Base-by-base conservation (phyloP, 2,329 filamentous ascomycete species). In the Ascochyta koolunga region DNA sequence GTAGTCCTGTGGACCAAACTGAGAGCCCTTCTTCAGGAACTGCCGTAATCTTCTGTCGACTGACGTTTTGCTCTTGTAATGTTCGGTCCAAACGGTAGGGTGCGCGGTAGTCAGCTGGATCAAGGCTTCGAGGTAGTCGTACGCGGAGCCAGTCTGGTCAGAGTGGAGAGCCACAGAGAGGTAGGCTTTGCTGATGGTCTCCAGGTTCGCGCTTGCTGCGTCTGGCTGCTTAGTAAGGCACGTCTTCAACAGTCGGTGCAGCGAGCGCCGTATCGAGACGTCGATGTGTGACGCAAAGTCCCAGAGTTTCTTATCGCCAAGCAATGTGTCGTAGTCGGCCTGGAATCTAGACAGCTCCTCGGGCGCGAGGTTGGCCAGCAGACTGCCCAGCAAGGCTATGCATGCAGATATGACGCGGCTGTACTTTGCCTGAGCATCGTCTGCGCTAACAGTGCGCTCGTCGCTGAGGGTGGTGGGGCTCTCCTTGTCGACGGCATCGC, bases 351-450 rank as follows among this genome's bases (percentile, higher is more conserved):
- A 77, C 3, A 89, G 74, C 32, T 90, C 88, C 29, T 77, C 75
- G 0, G 66, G 35, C 13, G 71, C 56, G 18, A 80, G 64, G 50
- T 74, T 74, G 6, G 72, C 64, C 56, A 89, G 63, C 24, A 88
- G 73, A 50, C 81, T 80, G 15, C 79, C 80, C 18, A 87, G 76
- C 15, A 86, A 74, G 22, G 82, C 72, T 22, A 86, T 74, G 47
- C 81, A 84, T 7, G 84, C 84, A 1, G 83, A 82, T n/a, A 85
- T 80, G 4, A 97, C 92, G 40, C 95, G 84, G 56, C 87, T 85
- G 76, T 96, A 95, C 66, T 96, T 97, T 16, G 89, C 85, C 61
- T 92, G 85, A 4, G 91, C 87, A 71, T 99, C 95, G 62, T 98
- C 93, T 8, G 84, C 78, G 54, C 86, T 95, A 3, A 92, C 90